phyloP scores from a whole-genome alignment of 1,284 basidiomycete genomes.

The Hypsizygus ulmarius region DNA sequence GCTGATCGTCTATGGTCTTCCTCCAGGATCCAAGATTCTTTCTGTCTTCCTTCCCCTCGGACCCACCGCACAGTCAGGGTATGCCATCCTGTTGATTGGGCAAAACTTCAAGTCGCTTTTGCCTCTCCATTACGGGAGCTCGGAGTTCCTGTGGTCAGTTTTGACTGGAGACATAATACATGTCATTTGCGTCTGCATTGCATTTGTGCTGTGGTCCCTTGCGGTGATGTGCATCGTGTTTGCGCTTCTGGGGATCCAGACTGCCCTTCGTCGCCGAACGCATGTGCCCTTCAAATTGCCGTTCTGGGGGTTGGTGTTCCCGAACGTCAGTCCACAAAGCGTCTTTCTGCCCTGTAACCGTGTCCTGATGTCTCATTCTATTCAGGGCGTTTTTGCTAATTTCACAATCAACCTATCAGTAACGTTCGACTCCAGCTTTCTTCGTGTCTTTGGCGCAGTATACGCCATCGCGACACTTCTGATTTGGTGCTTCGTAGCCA shows the following conservation, averaged over 20 bases:
- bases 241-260: slow-evolving; percentile 43
- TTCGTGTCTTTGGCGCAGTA: slow-evolving; percentile 53
- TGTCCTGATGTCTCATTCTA: slow-evolving; percentile 4
- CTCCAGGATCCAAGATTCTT: slow-evolving; percentile 47
- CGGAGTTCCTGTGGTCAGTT: slow-evolving; percentile 20
- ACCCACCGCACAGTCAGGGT: slow-evolving; percentile 60
- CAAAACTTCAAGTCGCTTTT: slow-evolving; percentile 38
- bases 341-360: neutral
- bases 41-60: slow-evolving; percentile 61
- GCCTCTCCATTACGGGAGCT: slow-evolving; percentile 21
- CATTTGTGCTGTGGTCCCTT: slow-evolving; percentile 53
- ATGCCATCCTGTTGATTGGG: slow-evolving; percentile 44
- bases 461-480: slow-evolving; percentile 51
- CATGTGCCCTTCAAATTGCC: slow-evolving; percentile 46
- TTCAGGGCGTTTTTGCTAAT: slow-evolving; percentile 63
- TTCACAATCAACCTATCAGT: slow-evolving; percentile 53
- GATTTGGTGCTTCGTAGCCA: slow-evolving; percentile 54
- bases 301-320: slow-evolving; percentile 62
- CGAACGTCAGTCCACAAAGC: slow-evolving; percentile 44
- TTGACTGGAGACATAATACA: slow-evolving; percentile 40
- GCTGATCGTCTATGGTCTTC: slow-evolving; percentile 46
- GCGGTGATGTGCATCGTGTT: slow-evolving; percentile 54
- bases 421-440: slow-evolving; percentile 52
- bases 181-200: slow-evolving; percentile 41
- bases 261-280: slow-evolving; percentile 33